Evolutionary conservation across 495 filamentous ascomycete genomes (phyloP).

Genomic region (Trichoderma gamsii): DNA sequence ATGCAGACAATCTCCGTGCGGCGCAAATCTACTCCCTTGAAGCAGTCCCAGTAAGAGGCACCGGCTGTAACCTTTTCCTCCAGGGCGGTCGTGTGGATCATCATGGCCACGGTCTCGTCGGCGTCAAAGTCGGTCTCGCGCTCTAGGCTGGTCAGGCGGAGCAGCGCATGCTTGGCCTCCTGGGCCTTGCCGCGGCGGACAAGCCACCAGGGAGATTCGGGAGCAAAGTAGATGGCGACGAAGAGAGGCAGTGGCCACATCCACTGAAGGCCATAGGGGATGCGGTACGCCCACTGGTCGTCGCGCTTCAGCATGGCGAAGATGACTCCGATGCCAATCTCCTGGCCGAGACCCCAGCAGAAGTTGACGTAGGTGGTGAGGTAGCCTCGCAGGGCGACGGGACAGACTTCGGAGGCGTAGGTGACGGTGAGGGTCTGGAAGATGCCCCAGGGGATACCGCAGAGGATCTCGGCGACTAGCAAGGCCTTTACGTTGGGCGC

Average conservation of each 20-base stretch:
- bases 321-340: slow-evolving; percentile 70
- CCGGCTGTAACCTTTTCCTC: slow-evolving; percentile 62
- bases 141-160: slow-evolving; percentile 56
- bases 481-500: slow-evolving; percentile 53
- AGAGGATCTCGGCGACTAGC: slow-evolving; percentile 59
- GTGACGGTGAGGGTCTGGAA: slow-evolving; percentile 71
- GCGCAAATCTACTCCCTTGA: slow-evolving; percentile 64
- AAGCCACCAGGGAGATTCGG: slow-evolving; percentile 80
- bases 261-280: slow-evolving; percentile 73
- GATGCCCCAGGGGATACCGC: slow-evolving; percentile 70
- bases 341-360: slow-evolving; percentile 74
- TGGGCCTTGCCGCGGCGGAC: slow-evolving; percentile 63
- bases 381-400: slow-evolving; percentile 64
- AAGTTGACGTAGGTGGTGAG: slow-evolving; percentile 78
- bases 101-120: slow-evolving; percentile 76
- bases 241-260: slow-evolving; percentile 77
- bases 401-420: slow-evolving; percentile 75
- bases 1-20: slow-evolving; percentile 75
- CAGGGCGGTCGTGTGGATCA: slow-evolving; percentile 72
- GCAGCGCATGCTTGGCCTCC: slow-evolving; percentile 61
- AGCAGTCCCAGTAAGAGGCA: slow-evolving; percentile 69
- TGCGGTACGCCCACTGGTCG: slow-evolving; percentile 55
- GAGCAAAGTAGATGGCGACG: slow-evolving; percentile 63
- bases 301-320: slow-evolving; percentile 52
- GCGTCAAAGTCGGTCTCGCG: slow-evolving; percentile 58